Evolutionary conservation across 2,329 filamentous ascomycete genomes (phyloP), one percentile per base, ranked within the genome.

Genomic region (Ceratocystis variospora): DNA sequence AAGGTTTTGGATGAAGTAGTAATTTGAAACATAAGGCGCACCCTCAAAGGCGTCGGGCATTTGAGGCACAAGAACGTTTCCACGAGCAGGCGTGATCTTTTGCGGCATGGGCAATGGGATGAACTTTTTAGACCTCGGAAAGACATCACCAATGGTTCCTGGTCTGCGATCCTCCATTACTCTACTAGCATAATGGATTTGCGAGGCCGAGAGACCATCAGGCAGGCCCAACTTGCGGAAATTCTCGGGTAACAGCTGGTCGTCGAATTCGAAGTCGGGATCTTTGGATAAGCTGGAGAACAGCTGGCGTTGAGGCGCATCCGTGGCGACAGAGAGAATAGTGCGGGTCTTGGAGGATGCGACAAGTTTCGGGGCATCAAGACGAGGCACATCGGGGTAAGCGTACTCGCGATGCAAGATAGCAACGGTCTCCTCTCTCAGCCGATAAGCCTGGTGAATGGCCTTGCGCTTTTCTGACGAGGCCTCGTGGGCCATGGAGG

Each of bases 291-390:
- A 78, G 74, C 92, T 96, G 3, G 93, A 96, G 74, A 94, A 96
- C 3, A 96, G 79, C 68, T 93, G 88, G 45, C 88, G 82, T 59
- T 85, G 85, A 1, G 87, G 85, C 50, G 88, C 88, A 70, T 86
- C 88, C 65, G 89, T 90, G 70, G 86, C 87, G 0, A 96, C 78
- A 0, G 89, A 93, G 67, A 96, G 78, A 5, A 93, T 86, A 17
- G 85, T 81, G 66, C 61, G 66, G 3, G 64, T 65, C 57, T 66
- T 66, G n/a, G 61, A 59, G 1, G 61, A 63, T 59, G 55, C 55
- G 55, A 59, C 17, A 37, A 59, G 31, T 28, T 28, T 59, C 8
- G 55, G 55, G 59, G 37, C 63, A 19, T 65, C 63, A 15, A 46
- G 61, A 17, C 55, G 55, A n/a, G 55, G 55, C 3, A 65, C 59